Conservation (phyloP, 2,329 filamentous ascomycete genomes). For the Trichoderma hamatum region DNA sequence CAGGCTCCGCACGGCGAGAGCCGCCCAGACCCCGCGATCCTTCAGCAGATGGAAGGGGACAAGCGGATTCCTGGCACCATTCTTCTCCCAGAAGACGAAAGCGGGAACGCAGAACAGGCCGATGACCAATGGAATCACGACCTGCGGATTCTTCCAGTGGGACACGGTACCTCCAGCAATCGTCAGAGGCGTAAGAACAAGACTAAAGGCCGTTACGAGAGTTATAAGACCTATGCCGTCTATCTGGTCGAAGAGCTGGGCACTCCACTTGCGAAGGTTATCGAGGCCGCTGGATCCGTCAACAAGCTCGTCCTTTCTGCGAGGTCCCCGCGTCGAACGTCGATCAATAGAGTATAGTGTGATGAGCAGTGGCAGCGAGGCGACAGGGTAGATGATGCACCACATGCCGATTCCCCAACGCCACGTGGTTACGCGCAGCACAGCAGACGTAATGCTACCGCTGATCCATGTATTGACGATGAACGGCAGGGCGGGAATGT, state of each 20-base stretch:
- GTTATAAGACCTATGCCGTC: slow-evolving; percentile 55
- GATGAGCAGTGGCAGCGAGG: slow-evolving; percentile 56
- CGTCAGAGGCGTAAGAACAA: slow-evolving; percentile 56
- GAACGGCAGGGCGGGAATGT: slow-evolving; percentile 62
- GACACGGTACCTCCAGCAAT: slow-evolving; percentile 53
- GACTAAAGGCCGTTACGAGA: slow-evolving; percentile 49
- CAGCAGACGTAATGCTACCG: slow-evolving; percentile 57
- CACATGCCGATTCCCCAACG: slow-evolving; percentile 68
- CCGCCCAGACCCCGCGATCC: slow-evolving; percentile 64
- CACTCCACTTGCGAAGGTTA: slow-evolving; percentile 38
- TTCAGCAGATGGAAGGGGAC: slow-evolving; percentile 60
- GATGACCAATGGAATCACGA: slow-evolving; percentile 55
- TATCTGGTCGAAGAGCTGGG: slow-evolving; percentile 59
- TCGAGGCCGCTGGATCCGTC: not conserved
- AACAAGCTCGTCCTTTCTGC: slow-evolving; percentile 2
- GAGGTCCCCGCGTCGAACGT: slow-evolving; percentile 20
- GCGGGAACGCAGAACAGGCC: slow-evolving; percentile 53
- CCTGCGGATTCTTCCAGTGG: slow-evolving; percentile 54
- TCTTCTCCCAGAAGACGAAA: slow-evolving; percentile 58
- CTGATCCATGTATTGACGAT: slow-evolving; percentile 67
- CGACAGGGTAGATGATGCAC: slow-evolving; percentile 61
- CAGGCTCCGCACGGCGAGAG: slow-evolving; percentile 56
- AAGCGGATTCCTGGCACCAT: slow-evolving; percentile 53
- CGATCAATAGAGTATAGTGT: slow-evolving; percentile 44
- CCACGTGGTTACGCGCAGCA: slow-evolving; percentile 57